phyloP scores from a whole-genome alignment of 176 grass and related monocot genomes.

The Bothriochloa decipiens region DNA sequence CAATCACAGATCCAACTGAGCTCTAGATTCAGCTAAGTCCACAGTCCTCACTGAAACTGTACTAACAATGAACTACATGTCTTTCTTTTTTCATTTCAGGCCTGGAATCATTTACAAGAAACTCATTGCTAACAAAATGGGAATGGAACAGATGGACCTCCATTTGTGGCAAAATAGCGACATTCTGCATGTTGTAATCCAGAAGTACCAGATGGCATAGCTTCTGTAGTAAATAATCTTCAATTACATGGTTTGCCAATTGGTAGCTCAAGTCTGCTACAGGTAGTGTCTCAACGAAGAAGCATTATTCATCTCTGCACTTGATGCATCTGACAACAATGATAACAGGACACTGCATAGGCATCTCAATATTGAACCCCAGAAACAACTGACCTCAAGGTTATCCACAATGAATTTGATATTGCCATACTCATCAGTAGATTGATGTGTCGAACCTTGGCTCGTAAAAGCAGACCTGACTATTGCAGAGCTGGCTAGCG shows the following conservation, averaged over 20 bases:
- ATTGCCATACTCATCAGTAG: slow-evolving; percentile 33
- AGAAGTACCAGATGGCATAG: slow-evolving; percentile 10
- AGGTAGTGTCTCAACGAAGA: not conserved
- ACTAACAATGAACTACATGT: not conserved
- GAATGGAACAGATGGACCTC: slow-evolving; percentile 42
- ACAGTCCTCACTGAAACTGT: not conserved
- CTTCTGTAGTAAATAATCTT: slow-evolving; percentile 29
- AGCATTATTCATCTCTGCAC: not conserved
- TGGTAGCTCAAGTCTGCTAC: slow-evolving; percentile 9
- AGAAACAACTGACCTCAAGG: slow-evolving; percentile 33
- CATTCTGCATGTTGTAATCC: slow-evolving; percentile 5
- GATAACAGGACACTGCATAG: slow-evolving; percentile 2
- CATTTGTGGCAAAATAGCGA: not conserved
- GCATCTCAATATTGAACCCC: slow-evolving; percentile 26
- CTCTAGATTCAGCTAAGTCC: not conserved
- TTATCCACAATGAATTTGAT: not conserved
- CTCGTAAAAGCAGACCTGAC: slow-evolving; percentile 92
- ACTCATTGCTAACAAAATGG: slow-evolving; percentile 47
- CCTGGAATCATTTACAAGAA: slow-evolving; percentile 41
- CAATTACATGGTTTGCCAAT: slow-evolving; percentile 32
- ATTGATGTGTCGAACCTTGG: slow-evolving; percentile 81
- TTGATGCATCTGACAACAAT: not conserved
- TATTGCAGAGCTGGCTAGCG: slow-evolving; percentile 88
- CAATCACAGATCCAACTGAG: slow-evolving; percentile 4
- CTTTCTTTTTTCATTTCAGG: slow-evolving; percentile 36